These are phyloP conservation scores for Fagopyrum homotropicum DNA, from an alignment of 148 eudicot species.

Conservation along the genomic window DNA sequence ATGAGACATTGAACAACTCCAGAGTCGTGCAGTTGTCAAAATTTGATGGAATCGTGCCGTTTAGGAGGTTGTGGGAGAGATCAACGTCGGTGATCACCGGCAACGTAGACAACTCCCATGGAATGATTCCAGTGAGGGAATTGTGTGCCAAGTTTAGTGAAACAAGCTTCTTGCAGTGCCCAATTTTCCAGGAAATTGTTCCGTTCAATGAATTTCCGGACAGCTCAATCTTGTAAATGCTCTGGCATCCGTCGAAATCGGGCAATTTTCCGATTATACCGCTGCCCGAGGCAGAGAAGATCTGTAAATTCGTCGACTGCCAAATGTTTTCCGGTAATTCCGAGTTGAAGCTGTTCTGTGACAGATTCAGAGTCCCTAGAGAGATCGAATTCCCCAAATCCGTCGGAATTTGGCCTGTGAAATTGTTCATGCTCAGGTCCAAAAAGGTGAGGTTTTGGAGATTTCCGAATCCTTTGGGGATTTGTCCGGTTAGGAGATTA, in stretches of 20 bases:
- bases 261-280: constrained; percentile 58
- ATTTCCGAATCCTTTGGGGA: constrained; percentile 62
- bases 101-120: constrained; percentile 86
- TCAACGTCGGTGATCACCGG: constrained; percentile 77
- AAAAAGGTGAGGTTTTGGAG: constrained; percentile 53
- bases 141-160: constrained; percentile 44
- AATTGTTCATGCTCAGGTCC: constrained; percentile 57
- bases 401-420: constrained; percentile 55
- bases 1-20: constrained; percentile 82
- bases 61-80: constrained; percentile 49
- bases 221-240: constrained; percentile 66
- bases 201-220: constrained; percentile 62
- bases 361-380: constrained; percentile 51
- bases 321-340: constrained; percentile 64
- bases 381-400: constrained; percentile 57
- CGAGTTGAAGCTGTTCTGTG: constrained; percentile 41
- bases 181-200: constrained; percentile 76
- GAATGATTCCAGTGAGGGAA: constrained; percentile 78
- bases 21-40: constrained; percentile 61
- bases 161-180: constrained; percentile 69
- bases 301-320: constrained; percentile 59
- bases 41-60: constrained; percentile 68
- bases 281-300: constrained; percentile 47
- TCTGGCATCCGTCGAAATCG: constrained; percentile 62
- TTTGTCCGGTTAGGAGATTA: constrained; percentile 56